Evolutionary conservation across 2,329 filamentous ascomycete genomes (phyloP).

Genomic region (Aspergillus caelatus): DNA sequence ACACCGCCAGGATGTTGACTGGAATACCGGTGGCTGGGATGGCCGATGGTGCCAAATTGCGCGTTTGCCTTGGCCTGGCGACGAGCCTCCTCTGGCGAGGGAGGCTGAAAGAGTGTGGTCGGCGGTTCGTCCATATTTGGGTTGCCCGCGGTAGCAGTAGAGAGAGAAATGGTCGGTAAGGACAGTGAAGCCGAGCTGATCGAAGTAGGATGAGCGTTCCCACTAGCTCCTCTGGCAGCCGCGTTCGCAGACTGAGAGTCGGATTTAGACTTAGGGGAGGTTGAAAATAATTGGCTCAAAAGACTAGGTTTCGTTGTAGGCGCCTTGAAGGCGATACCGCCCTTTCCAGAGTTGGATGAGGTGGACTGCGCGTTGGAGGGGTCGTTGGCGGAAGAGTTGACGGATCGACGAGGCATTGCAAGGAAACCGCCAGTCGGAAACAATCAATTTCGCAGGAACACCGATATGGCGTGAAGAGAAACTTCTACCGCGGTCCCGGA

Average conservation of each 20-base stretch:
- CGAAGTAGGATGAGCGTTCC: slow-evolving; percentile 53
- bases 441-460: slow-evolving; percentile 17
- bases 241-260: slow-evolving; percentile 55
- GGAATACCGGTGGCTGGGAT: slow-evolving; percentile 81
- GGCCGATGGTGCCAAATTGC: slow-evolving; percentile 85
- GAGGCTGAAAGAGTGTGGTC: slow-evolving; percentile 84
- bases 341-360: slow-evolving; percentile 58
- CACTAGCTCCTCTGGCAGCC: slow-evolving; percentile 68
- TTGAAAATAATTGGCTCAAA: slow-evolving; percentile 80
- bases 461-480: slow-evolving; percentile 11
- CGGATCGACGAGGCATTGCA: slow-evolving; percentile 66
- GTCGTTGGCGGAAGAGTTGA: slow-evolving; percentile 59
- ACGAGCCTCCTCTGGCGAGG: slow-evolving; percentile 78
- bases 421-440: slow-evolving; percentile 25
- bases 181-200: slow-evolving; percentile 74
- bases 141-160: slow-evolving; percentile 78
- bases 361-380: slow-evolving; percentile 53
- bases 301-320: slow-evolving; percentile 69
- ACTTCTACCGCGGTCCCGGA: neutral
- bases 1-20: slow-evolving; percentile 82
- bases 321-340: slow-evolving; percentile 51
- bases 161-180: slow-evolving; percentile 88
- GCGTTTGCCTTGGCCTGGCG: slow-evolving; percentile 77
- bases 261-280: slow-evolving; percentile 74
- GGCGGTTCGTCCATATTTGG: slow-evolving; percentile 72